Conservation (phyloP, 192 early-diverging fungal species). For the Pilobolus umbonatus region DNA sequence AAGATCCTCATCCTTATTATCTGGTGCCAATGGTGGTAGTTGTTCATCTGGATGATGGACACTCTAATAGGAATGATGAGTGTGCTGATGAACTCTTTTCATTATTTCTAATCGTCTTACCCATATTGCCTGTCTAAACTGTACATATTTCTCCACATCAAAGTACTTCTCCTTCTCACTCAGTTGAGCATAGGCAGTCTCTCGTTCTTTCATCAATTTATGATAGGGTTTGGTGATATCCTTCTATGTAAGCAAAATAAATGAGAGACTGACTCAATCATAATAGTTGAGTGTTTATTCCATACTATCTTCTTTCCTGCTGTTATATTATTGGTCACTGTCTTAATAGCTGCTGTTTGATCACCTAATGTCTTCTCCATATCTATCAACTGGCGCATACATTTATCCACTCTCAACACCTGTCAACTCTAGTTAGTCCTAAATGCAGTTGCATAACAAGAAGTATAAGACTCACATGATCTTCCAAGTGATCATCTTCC, state of each 20-base stretch:
- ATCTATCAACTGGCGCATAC: slow-evolving; percentile 15
- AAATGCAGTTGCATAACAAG: not conserved
- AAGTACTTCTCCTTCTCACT: slow-evolving; percentile 13
- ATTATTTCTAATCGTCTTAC: slow-evolving; percentile 2
- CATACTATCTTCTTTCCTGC: slow-evolving; percentile 25
- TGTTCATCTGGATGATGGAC: slow-evolving; percentile 26
- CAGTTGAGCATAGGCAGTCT: not conserved
- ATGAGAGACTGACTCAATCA: not conserved
- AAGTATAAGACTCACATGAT: not conserved
- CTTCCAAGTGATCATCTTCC: not conserved
- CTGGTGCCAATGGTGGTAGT: slow-evolving; percentile 12
- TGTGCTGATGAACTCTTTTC: not conserved
- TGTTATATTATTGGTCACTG: not conserved
- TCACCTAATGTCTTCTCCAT: slow-evolving; percentile 9
- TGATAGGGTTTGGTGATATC: slow-evolving; percentile 16
- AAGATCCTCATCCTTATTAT: slow-evolving; percentile 28
- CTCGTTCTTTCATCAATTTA: not conserved
- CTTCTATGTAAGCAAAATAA: slow-evolving; percentile 14
- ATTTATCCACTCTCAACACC: slow-evolving; percentile 10
- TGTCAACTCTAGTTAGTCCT: slow-evolving; percentile 1
- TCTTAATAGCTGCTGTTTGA: slow-evolving; percentile 5
- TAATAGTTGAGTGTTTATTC: not conserved
- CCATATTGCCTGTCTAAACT: slow-evolving; percentile 31
- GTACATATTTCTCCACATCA: slow-evolving; percentile 12
- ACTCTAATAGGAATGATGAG: slow-evolving; percentile 15